These are phyloP conservation scores for Pyrus hybrid DNA, from an alignment of 331 rosid species.

Conservation along the genomic window DNA sequence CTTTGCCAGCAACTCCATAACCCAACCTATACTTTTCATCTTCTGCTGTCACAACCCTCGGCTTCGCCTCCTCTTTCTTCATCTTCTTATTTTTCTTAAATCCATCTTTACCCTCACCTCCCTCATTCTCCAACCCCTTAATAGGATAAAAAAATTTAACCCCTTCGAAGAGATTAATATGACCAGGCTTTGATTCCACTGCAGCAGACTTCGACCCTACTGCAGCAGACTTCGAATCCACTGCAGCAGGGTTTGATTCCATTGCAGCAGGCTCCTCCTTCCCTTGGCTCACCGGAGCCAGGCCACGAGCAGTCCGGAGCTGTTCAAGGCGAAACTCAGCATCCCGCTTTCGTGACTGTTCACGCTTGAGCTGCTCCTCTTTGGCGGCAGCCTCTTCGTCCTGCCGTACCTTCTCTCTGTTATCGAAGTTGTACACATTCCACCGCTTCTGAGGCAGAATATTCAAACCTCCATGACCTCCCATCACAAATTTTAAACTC, in stretches of 20 bases:
- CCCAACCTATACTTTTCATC: constrained; percentile 89
- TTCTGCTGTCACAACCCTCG: constrained; percentile 51
- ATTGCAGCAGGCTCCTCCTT: constrained; percentile 6
- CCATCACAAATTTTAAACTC: constrained; percentile 27
- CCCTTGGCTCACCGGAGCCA: constrained; percentile 37
- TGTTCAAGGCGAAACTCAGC: constrained; percentile 69
- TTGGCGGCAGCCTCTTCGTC: constrained; percentile 90
- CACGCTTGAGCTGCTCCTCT: constrained; percentile 86
- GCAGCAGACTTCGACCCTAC: constrained; percentile 21
- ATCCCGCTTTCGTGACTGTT: constrained; percentile 63
- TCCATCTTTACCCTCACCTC: constrained; percentile 22
- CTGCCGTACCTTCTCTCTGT: constrained; percentile 73
- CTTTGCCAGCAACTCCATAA: constrained; percentile 84
- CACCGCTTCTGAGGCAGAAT: constrained; percentile 97
- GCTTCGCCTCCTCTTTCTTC: constrained; percentile 52
- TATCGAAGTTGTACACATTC: constrained; percentile 88
- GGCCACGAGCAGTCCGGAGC: constrained; percentile 56
- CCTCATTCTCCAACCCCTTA: constrained; percentile 22
- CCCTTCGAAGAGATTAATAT: constrained; percentile 82
- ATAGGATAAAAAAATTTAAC: constrained; percentile 73
- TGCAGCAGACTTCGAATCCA: constrained; percentile 21
- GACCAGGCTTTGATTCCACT: constrained; percentile 42
- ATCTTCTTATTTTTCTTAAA: constrained; percentile 46
- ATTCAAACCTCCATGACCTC: constrained; percentile 91
- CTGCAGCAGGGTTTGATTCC: constrained; percentile 10